A percentile compares a stretch with the other conserved stretches of the same genome.
Evolutionary conservation across 768 basidiomycete genomes (phyloP).

Genomic region (Mrakia hoshinonis): DNA sequence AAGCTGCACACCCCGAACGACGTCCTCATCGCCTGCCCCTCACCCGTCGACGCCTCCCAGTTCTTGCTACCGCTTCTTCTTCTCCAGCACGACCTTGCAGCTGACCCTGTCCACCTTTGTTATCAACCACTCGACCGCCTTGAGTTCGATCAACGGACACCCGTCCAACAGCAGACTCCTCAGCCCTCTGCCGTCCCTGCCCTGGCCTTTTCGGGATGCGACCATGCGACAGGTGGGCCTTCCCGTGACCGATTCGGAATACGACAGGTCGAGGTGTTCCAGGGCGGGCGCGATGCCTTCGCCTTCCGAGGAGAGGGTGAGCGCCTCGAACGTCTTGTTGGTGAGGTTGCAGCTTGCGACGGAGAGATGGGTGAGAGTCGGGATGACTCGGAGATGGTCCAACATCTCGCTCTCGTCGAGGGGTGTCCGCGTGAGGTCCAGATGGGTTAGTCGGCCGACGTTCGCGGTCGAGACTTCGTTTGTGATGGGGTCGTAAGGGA

Average conservation of each 20-base stretch:
- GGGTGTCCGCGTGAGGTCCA: background rate
- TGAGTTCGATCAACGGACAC: background rate
- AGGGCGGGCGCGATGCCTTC: background rate
- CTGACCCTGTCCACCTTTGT: background rate
- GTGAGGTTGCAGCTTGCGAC: background rate
- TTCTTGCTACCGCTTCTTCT: background rate
- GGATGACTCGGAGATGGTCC: background rate
- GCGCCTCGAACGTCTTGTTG: slow-evolving; percentile 1
- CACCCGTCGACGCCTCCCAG: no score
- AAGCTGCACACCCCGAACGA: no score
- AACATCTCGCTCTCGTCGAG: background rate
- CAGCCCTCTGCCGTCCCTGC: slow-evolving; percentile 4
- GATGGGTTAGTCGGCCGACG: background rate
- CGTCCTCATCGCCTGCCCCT: no score
- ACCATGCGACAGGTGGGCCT: slow-evolving; percentile 1
- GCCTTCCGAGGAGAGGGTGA: background rate
- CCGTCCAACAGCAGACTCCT: slow-evolving; percentile 2
- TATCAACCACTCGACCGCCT: slow-evolving; percentile 5
- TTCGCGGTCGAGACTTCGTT: background rate
- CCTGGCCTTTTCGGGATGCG: background rate
- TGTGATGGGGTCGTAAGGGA: background rate
- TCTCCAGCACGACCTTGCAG: slow-evolving; percentile 5
- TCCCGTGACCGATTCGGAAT: slow-evolving; percentile 3
- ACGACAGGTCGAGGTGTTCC: slow-evolving; percentile 11
- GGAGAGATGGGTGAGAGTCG: background rate